These are phyloP conservation scores for Wickerhamiella domercqiae DNA, from an alignment of 805 yeast genomes.

Conservation along the genomic window DNA sequence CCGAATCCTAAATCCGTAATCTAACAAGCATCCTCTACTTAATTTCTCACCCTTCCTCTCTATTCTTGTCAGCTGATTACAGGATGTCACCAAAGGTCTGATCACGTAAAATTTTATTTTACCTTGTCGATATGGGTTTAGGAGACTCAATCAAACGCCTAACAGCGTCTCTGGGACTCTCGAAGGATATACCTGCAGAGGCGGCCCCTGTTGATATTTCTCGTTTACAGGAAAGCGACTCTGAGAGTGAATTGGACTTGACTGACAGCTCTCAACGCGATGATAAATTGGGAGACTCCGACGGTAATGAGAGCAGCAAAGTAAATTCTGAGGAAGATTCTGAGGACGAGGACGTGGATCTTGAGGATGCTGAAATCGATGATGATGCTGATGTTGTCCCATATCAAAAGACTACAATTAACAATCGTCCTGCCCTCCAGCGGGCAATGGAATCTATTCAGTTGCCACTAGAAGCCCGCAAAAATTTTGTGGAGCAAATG, in stretches of 20 bases:
- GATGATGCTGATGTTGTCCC: conserved; percentile 93
- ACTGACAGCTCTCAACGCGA: conserved; percentile 5
- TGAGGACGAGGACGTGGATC: conserved; percentile 51
- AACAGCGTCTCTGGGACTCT: conserved; percentile 15
- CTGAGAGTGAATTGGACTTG: conserved; percentile 13
- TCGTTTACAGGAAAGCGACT: conserved; percentile 24
- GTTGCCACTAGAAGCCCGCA: conserved; percentile 39
- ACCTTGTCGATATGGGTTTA: conserved; percentile 16
- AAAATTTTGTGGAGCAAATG: conserved; percentile 74
- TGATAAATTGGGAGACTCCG: conserved; percentile 22
- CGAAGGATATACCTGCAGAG: conserved; percentile 14
- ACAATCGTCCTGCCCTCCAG: conserved; percentile 60
- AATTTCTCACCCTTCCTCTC: too few species aligned
- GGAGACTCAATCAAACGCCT: conserved; percentile 18
- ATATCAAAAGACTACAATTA: conserved; percentile 72
- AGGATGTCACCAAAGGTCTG: too few species aligned
- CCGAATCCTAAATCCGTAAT: too few species aligned
- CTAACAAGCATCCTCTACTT: too few species aligned
- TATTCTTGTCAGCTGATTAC: too few species aligned
- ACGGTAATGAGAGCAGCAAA: conserved; percentile 23
- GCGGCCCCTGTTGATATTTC: conserved; percentile 22
- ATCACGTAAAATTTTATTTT: too few species aligned
- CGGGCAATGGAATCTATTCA: conserved; percentile 21
- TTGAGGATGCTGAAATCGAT: conserved; percentile 83
- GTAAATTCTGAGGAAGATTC: conserved; percentile 26